Conservation (phyloP, 805 yeast species). For the Naumovozyma dairenensis region DNA sequence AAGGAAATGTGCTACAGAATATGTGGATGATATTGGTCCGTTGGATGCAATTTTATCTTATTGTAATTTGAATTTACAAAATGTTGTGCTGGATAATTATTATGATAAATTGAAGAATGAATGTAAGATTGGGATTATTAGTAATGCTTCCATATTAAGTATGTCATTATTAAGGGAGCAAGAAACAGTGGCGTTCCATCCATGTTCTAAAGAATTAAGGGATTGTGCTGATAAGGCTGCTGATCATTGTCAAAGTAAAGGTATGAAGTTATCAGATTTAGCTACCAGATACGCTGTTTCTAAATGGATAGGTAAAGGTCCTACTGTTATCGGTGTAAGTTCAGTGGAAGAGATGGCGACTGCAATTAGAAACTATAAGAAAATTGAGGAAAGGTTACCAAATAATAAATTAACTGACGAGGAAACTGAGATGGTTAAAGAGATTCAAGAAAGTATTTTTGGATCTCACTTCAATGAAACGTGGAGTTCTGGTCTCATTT, state of each 20-base stretch:
- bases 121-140: constrained; percentile 47
- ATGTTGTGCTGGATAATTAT: constrained; percentile 41
- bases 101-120: constrained; percentile 39
- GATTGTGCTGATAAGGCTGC: constrained; percentile 37
- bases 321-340: constrained; percentile 74
- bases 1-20: constrained; percentile 23
- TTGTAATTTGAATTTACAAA: constrained; percentile 76
- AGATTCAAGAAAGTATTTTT: constrained; percentile 35
- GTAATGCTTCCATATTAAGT: constrained; percentile 77
- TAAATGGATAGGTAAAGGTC: constrained; percentile 45
- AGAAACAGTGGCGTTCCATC: constrained; percentile 68
- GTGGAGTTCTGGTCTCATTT: constrained; percentile 60
- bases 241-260: constrained; percentile 34
- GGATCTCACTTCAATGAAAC: constrained; percentile 53
- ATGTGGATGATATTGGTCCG: constrained; percentile 43
- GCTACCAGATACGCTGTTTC: constrained; percentile 69
- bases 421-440: constrained; percentile 37
- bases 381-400: constrained; percentile 23
- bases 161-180: constrained; percentile 75
- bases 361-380: constrained; percentile 52
- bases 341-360: constrained; percentile 48
- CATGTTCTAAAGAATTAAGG: constrained; percentile 54
- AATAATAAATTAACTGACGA: constrained; percentile 26
- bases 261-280: constrained; percentile 67
- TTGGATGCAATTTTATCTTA: constrained; percentile 73